phyloP scores from a whole-genome alignment of 2,329 filamentous ascomycete species.

The Beauveria australis region DNA sequence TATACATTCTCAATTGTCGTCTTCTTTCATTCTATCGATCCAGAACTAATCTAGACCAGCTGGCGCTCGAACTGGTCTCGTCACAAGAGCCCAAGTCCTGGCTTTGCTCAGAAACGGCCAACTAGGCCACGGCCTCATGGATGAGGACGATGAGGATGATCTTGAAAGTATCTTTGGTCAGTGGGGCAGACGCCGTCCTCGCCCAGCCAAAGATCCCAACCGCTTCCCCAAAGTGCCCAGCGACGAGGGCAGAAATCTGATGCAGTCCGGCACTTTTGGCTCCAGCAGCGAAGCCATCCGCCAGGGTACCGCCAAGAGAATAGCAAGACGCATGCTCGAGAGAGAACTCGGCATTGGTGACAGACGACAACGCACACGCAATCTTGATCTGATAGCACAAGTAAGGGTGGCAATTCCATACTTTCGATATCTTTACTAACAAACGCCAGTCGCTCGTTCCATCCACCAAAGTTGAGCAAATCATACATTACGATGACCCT shows the following conservation, averaged over 20 bases:
- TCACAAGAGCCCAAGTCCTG: constrained; percentile 31
- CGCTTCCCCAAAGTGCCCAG: constrained; percentile 80
- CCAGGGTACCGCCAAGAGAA: constrained; percentile 41
- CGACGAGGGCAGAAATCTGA: constrained; percentile 65
- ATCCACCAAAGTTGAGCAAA: constrained; percentile 67
- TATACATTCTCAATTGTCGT: constrained; percentile 11
- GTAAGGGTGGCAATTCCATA: constrained; percentile 29
- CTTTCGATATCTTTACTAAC: background rate
- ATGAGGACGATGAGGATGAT: constrained; percentile 30
- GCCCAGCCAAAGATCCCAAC: constrained; percentile 38
- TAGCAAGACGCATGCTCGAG: constrained; percentile 67
- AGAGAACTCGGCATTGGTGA: constrained; percentile 70
- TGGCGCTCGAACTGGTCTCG: constrained; percentile 20
- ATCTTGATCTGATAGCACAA: constrained; percentile 59
- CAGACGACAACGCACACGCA: constrained; percentile 50
- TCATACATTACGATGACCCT: constrained; percentile 76
- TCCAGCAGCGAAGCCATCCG: constrained; percentile 48
- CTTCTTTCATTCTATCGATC: background rate
- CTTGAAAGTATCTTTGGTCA: constrained; percentile 23
- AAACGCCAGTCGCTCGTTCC: constrained; percentile 62
- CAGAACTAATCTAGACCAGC: constrained; percentile 13
- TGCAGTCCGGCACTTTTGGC: constrained; percentile 78
- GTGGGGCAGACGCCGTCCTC: constrained; percentile 37
- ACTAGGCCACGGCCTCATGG: constrained; percentile 28
- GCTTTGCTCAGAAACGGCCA: constrained; percentile 32